Evolutionary conservation across 257 asterid species (phyloP).

Genomic region (Eucommia ulmoides): DNA sequence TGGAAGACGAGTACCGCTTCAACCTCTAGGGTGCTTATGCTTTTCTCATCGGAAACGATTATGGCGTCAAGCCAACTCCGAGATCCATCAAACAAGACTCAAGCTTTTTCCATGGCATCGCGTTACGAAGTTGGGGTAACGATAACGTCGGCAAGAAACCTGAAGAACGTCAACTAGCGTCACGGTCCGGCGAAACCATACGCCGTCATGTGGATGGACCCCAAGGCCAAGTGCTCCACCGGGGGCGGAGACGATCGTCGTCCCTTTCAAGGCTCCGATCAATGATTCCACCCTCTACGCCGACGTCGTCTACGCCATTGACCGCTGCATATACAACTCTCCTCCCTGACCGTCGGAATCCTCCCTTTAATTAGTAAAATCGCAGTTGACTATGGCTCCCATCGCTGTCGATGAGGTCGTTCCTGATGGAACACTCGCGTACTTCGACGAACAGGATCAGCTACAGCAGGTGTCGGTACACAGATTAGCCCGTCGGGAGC

Average conservation of each 20-base stretch:
- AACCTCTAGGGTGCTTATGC: too few relatives aligned
- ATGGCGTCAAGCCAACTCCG: too few relatives aligned
- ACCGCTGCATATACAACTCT: background rate
- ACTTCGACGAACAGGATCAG: background rate
- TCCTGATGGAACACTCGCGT: background rate
- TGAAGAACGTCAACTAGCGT: conserved; percentile 14
- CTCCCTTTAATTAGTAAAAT: background rate
- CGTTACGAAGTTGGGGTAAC: conserved; percentile 9
- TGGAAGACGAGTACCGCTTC: too few relatives aligned
- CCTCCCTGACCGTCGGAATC: background rate
- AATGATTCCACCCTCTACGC: too few relatives aligned
- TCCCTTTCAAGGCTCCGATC: conserved; percentile 3
- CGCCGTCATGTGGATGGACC: conserved; percentile 9
- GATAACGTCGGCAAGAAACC: conserved; percentile 6
- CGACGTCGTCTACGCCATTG: conserved; percentile 4
- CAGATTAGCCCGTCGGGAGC: too few relatives aligned
- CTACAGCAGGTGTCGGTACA: background rate
- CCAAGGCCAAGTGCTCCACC: conserved; percentile 1
- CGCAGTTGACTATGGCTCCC: background rate
- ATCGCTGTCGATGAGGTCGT: background rate
- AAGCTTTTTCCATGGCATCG: conserved; percentile 13
- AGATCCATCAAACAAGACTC: too few relatives aligned
- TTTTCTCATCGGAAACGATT: too few relatives aligned
- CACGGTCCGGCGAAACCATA: conserved; percentile 7
- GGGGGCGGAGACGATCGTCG: conserved; percentile 1